Evolutionary conservation across 1,284 basidiomycete species (phyloP).

Genomic region (Microbotryum silenes-acaulis): DNA sequence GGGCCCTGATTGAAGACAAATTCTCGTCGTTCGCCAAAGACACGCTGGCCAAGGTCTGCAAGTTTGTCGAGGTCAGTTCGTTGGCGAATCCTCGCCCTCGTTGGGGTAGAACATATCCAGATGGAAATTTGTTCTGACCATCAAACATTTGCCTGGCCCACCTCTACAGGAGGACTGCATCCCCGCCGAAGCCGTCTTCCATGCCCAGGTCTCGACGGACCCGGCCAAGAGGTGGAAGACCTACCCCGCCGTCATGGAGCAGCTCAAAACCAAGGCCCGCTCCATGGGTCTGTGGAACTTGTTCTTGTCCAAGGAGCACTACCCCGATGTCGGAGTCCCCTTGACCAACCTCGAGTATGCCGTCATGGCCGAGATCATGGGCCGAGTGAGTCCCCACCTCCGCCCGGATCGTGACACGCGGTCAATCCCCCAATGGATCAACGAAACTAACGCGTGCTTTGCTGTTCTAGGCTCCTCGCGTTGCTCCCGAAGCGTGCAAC

Average conservation of each 20-base stretch:
- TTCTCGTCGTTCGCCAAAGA: conserved; percentile 83
- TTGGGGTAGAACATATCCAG: neutral
- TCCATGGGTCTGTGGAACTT: conserved; percentile 90
- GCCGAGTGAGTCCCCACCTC: conserved; percentile 45
- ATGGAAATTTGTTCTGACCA: neutral
- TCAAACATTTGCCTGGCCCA: neutral
- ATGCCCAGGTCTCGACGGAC: conserved; percentile 74
- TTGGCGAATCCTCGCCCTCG: neutral
- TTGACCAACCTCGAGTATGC: conserved; percentile 94
- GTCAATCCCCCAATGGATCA: neutral
- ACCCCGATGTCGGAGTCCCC: conserved; percentile 64
- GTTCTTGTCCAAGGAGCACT: conserved; percentile 88
- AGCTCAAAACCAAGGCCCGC: conserved; percentile 81
- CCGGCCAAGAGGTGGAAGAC: conserved; percentile 72
- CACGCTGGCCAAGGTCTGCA: conserved; percentile 70
- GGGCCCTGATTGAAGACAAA: conserved; percentile 41
- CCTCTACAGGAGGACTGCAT: conserved; percentile 68
- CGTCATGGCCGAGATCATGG: conserved; percentile 91
- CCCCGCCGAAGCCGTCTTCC: conserved; percentile 68
- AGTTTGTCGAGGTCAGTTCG: conserved; percentile 66
- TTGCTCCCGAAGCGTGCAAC: conserved; percentile 38
- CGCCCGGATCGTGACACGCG: neutral
- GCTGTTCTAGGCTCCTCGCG: neutral
- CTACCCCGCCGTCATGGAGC: conserved; percentile 69
- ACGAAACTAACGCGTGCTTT: neutral